Evolutionary conservation across 371 early-diverging fungal species (phyloP), one percentile per base, ranked within the genome.

Genomic region (Mucor saturninus): DNA sequence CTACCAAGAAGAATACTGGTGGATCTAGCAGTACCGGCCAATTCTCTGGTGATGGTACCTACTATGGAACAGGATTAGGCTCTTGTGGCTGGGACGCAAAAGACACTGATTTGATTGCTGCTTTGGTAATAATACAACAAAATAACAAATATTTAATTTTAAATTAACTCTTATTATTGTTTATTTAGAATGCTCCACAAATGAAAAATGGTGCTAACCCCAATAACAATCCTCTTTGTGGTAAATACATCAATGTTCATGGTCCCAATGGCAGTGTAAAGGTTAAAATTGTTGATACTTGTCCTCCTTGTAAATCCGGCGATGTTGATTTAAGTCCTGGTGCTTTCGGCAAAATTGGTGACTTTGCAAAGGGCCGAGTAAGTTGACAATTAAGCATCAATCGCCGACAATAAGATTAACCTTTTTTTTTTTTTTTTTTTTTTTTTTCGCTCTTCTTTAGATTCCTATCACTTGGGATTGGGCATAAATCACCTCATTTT

Each of bases 271-370:
- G 77, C 2, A 42, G 68, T 4, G 75, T 80, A 14, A 62, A 62
- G 35, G 80, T 80, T 5, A 72, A 59, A 48, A 73, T 75, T 52
- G 73, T 72, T 10, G 88, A 85, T 21, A 76, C 65, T 4, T 75
- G 75, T 38, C 72, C 72, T n/a, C 62, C 62, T 15, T 75, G 75
- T 49, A 54, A 26, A 2, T 42, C 26, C 3, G 75, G 72, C 26
- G 62, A 66, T 49, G 38, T 87, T 29, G 87, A 87, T 50, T 73
- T 87, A 35, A 72, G 71, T 15, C 83, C 82, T 11, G 71, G 76
- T n/a, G 86, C 86, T 8, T 87, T 87, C 45, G 65, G 42, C 1
- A 42, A 76, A 51, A 80, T 86, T 64, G 84, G 75, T 39, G 59
- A 75, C 9, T 51, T 69, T 8, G 60, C 32, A 13, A 63, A 54